Evolutionary conservation across 1,139 yeast species (phyloP), one percentile per base, ranked within the genome.

Genomic region (Debaryomyces psychrophilus): DNA sequence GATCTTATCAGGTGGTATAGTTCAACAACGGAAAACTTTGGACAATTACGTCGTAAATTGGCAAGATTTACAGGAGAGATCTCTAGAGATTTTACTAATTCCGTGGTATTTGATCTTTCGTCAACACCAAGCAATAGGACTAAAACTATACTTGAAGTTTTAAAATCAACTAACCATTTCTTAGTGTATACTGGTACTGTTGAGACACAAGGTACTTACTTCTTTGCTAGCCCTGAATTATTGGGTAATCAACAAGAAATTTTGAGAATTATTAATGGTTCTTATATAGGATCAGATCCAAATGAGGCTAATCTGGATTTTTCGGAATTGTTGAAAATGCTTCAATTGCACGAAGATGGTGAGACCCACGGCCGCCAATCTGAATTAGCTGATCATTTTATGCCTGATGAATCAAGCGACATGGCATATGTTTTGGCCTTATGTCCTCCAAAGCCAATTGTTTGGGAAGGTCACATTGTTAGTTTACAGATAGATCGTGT

Each of bases 391-490:
- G 50, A 31, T 8, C 34, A 37, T 11, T 20, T 23, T 11, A 15
- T 11, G 27, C 27, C 31, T 23, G 51, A 59, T 5, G 65, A 65
- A 36, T 56, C 66, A 0, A 67, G 67, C 26, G 77, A 71, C 17
- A 64, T 69, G 45, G 84, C 89, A 0, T 90, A 90, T 55, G 78
- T 90, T 12, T 59, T 92, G 29, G 85, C 92, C 0, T 68, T 90
- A 18, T 84, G 89, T 57, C 93, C 96, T 1, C 79, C 85, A 11
- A 89, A 88, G 57, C 95, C 97, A 0, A 79, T 92, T 61, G 82
- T 88, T 25, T 92, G 98, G 98, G 93, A 88, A 53, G 98, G 98
- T 2, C 77, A 79, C 20, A 84, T 87, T 50, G 79, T 85, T 29
- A 79, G 82, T 43, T 63, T 88, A 14, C 78, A 81, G 18, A 65